Percentiles rank a stretch among this genome's conserved stretches.
phyloP scores from a whole-genome alignment of 192 early-diverging fungal species.

The Coemansia sp. region DNA sequence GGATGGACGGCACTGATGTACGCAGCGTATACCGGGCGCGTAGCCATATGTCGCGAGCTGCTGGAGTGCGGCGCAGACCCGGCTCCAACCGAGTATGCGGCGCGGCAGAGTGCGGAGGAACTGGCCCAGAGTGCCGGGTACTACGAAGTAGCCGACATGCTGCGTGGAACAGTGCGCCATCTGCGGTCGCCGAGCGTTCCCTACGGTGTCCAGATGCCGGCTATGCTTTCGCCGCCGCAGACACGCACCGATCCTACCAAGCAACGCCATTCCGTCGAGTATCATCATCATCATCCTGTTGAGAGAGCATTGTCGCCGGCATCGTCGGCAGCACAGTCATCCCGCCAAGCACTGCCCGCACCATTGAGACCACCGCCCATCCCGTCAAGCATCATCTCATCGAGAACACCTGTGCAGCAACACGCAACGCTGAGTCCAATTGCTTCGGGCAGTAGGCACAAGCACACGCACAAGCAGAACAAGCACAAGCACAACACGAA shows the following conservation, averaged over 20 bases:
- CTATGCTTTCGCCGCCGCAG: conserved; percentile 7
- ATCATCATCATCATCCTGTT: neutral
- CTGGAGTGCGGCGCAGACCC: conserved; percentile 27
- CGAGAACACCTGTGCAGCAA: neutral
- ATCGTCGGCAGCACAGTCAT: conserved; percentile 9
- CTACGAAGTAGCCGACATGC: conserved; percentile 51
- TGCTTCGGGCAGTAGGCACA: neutral
- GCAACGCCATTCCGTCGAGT: neutral
- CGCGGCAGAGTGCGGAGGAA: conserved; percentile 22
- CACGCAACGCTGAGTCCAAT: neutral
- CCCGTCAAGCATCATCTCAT: neutral
- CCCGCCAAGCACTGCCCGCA: neutral
- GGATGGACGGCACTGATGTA: conserved; percentile 54
- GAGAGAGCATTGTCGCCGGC: conserved; percentile 22
- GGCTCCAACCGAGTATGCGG: conserved; percentile 3
- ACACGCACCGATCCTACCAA: neutral
- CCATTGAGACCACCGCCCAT: conserved; percentile 18
- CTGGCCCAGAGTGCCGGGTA: conserved; percentile 37
- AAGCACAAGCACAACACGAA: conserved; percentile 1
- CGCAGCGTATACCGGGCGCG: conserved; percentile 46
- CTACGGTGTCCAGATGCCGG: conserved; percentile 29
- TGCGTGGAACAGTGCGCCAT: conserved; percentile 15
- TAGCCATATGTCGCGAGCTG: conserved; percentile 49
- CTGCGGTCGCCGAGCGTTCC: conserved; percentile 37
- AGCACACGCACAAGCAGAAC: neutral